Conservation (phyloP, 805 yeast species). For the Ogataea angusta region DNA sequence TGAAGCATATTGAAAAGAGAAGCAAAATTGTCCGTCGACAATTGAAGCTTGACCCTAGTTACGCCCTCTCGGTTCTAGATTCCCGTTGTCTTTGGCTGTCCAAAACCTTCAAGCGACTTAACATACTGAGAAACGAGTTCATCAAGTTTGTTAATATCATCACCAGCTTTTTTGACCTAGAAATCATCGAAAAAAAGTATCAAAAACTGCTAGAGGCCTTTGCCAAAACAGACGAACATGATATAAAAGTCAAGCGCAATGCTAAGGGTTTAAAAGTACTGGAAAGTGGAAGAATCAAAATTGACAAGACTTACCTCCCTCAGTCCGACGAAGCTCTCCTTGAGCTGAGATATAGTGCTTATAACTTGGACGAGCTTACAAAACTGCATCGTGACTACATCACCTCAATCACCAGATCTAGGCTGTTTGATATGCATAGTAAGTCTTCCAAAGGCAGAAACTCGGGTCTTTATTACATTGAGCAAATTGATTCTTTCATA, state of each 20-base stretch:
- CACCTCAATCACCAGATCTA: constrained; percentile 35
- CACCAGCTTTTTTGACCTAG: constrained; percentile 41
- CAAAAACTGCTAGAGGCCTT: constrained; percentile 26
- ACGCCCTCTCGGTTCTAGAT: constrained; percentile 14
- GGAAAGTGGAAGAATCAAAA: constrained; percentile 11
- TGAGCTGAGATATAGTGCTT: constrained; percentile 25
- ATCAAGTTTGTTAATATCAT: constrained; percentile 41
- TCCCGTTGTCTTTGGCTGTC: constrained; percentile 22
- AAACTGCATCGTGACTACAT: constrained; percentile 34
- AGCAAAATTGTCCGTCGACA: constrained; percentile 14
- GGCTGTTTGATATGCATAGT: constrained; percentile 31
- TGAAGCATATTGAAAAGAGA: constrained; percentile 15
- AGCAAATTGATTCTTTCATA: constrained; percentile 39
- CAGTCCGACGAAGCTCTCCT: background rate
- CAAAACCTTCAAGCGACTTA: constrained; percentile 30
- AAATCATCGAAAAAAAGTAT: constrained; percentile 43
- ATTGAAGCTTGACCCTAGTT: constrained; percentile 6
- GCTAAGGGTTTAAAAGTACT: constrained; percentile 19
- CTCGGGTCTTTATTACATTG: constrained; percentile 40
- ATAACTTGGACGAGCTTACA: constrained; percentile 50
- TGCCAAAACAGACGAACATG: constrained; percentile 12
- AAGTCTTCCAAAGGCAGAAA: constrained; percentile 31
- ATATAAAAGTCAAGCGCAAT: constrained; percentile 12
- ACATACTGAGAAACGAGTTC: constrained; percentile 38
- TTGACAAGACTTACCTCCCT: constrained; percentile 11